Conservation (phyloP, 1,284 basidiomycete genomes). For the Athelia sp. region DNA sequence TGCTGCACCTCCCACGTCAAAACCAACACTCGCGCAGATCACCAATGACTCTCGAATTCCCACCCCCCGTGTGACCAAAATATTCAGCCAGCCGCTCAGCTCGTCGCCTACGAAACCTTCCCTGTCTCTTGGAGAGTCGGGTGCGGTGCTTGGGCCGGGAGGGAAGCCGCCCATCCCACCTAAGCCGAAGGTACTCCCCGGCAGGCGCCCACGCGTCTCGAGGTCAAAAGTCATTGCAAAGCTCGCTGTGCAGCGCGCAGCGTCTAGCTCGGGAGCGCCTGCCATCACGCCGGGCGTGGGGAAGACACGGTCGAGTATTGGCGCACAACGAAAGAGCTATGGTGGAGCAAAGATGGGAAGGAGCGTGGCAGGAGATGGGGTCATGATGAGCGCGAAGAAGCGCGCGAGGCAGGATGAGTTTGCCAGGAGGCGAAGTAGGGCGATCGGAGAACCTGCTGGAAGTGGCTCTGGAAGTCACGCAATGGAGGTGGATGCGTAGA, state of each 20-base stretch:
- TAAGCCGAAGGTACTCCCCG: conserved; percentile 33
- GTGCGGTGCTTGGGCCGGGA: conserved; percentile 16
- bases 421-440: conserved; percentile 39
- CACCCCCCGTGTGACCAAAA: conserved; percentile 28
- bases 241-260: conserved; percentile 65
- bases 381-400: conserved; percentile 58
- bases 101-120: conserved; percentile 32
- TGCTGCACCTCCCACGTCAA: conserved; percentile 14
- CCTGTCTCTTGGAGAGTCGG: conserved; percentile 26
- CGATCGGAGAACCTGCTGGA: background rate
- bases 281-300: conserved; percentile 12
- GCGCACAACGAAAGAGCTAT: conserved; percentile 41
- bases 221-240: conserved; percentile 72
- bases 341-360: conserved; percentile 32
- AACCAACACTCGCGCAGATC: conserved; percentile 32
- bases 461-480: conserved; percentile 7
- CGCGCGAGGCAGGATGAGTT: conserved; percentile 66
- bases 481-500: conserved; percentile 25
- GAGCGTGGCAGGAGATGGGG: conserved; percentile 25
- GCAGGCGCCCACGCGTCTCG: conserved; percentile 69
- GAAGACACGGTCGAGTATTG: conserved; percentile 53
- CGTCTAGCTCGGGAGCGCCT: conserved; percentile 16
- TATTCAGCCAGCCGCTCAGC: conserved; percentile 49
- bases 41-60: conserved; percentile 33
- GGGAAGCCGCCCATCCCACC: conserved; percentile 18